These are phyloP conservation scores for Massariosphaeria phaeospora DNA, from an alignment of 495 filamentous ascomycete species.

Conservation along the genomic window DNA sequence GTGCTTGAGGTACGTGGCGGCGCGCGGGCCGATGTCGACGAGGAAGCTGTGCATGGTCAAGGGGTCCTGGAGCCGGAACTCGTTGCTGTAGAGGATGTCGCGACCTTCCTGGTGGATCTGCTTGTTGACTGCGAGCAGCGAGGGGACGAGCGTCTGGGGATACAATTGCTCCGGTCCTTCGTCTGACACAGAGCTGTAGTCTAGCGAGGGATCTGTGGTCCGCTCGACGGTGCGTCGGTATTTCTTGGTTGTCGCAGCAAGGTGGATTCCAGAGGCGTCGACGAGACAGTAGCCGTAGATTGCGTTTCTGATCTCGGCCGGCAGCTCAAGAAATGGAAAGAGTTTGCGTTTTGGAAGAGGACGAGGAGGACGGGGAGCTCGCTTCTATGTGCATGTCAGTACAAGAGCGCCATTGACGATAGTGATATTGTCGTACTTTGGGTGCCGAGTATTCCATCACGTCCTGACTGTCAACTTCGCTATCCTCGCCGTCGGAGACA, in stretches of 20 bases:
- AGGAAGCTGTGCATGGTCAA: slow-evolving; percentile 35
- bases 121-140: slow-evolving; percentile 34
- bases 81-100: slow-evolving; percentile 33
- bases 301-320: slow-evolving; percentile 33
- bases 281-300: slow-evolving; percentile 33
- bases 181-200: neutral
- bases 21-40: slow-evolving; percentile 25
- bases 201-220: neutral
- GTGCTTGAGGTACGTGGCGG: slow-evolving; percentile 25
- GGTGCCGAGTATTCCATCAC: slow-evolving; percentile 4
- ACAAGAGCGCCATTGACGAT: neutral
- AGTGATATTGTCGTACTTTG: slow-evolving; percentile 5
- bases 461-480: slow-evolving; percentile 7
- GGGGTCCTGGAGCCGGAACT: slow-evolving; percentile 33
- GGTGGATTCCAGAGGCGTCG: slow-evolving; percentile 22
- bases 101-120: slow-evolving; percentile 33
- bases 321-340: slow-evolving; percentile 35
- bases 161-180: neutral
- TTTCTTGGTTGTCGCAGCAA: slow-evolving; percentile 21
- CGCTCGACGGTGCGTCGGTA: slow-evolving; percentile 33
- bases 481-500: slow-evolving; percentile 15
- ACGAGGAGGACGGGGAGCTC: slow-evolving; percentile 1
- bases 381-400: slow-evolving; percentile 6
- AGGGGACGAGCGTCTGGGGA: slow-evolving; percentile 22
- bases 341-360: slow-evolving; percentile 24